phyloP scores from a whole-genome alignment of 208 protist species.

The Zelonia costaricensis region DNA sequence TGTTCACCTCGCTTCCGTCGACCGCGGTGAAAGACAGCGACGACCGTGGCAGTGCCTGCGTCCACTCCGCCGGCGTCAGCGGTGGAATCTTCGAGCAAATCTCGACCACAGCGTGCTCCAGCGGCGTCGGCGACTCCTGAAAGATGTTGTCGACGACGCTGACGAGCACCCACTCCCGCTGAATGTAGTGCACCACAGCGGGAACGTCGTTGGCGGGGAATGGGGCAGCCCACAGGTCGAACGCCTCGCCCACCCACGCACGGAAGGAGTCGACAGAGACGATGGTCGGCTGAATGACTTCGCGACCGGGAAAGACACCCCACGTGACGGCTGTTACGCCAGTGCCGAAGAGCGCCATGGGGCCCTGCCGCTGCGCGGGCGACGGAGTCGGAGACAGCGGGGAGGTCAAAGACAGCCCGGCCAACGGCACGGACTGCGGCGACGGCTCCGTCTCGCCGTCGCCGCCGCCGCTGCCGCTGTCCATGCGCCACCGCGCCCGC shows the following conservation, averaged over 20 bases:
- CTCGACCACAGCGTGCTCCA: slow-evolving; percentile 41
- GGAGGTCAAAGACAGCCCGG: neutral
- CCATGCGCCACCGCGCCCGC: slow-evolving; percentile 28
- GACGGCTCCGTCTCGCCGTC: slow-evolving; percentile 1
- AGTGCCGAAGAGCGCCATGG: slow-evolving; percentile 25
- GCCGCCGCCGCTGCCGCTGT: neutral
- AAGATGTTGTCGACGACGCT: slow-evolving; percentile 63
- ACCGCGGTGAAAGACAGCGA: slow-evolving; percentile 1
- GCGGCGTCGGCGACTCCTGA: slow-evolving; percentile 28
- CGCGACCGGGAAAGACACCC: slow-evolving; percentile 61
- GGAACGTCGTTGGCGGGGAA: slow-evolving; percentile 41
- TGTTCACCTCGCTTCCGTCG: neutral
- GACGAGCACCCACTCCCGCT: slow-evolving; percentile 46
- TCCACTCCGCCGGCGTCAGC: slow-evolving; percentile 26
- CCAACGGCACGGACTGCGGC: neutral
- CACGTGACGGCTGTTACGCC: slow-evolving; percentile 68
- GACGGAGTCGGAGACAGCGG: neutral
- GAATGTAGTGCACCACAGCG: slow-evolving; percentile 41
- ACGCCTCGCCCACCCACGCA: slow-evolving; percentile 61
- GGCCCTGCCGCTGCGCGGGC: slow-evolving; percentile 1
- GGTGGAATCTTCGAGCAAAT: slow-evolving; percentile 50
- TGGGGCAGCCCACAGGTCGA: slow-evolving; percentile 45
- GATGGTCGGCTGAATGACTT: slow-evolving; percentile 74
- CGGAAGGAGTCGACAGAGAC: slow-evolving; percentile 62
- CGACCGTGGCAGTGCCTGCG: slow-evolving; percentile 1